Evolutionary conservation across 306 rosid species (phyloP).

Genomic region (Citrullus mucosospermus): DNA sequence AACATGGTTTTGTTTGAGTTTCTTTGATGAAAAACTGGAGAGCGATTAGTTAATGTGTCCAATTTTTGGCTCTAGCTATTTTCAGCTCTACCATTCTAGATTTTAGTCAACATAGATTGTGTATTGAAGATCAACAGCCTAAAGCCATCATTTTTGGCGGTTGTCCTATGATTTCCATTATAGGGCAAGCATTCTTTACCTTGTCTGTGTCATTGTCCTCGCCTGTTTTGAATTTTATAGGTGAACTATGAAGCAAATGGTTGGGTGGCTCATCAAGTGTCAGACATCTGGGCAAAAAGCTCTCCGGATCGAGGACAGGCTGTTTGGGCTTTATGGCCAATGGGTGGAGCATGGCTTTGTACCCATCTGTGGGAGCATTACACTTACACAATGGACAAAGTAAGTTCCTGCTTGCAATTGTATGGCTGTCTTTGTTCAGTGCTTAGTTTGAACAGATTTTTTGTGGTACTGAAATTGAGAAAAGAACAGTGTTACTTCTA

Average conservation of each 20-base stretch:
- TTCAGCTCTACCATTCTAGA: neutral
- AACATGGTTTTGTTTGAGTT: neutral
- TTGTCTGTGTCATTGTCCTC: neutral
- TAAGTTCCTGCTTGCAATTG: constrained; percentile 15
- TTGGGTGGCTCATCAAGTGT: constrained; percentile 94
- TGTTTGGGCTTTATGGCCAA: constrained; percentile 93
- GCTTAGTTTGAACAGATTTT: neutral
- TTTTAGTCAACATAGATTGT: neutral
- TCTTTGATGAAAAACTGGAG: neutral
- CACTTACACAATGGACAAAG: constrained; percentile 71
- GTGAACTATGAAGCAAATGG: constrained; percentile 81
- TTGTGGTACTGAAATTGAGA: neutral
- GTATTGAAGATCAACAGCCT: neutral
- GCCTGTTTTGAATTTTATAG: constrained; percentile 24
- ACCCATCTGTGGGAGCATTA: constrained; percentile 96
- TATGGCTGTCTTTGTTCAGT: neutral
- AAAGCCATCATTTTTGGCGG: neutral
- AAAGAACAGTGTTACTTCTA: neutral
- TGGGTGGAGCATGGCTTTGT: constrained; percentile 97
- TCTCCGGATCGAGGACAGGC: constrained; percentile 86
- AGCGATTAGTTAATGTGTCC: neutral
- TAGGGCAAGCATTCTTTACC: neutral
- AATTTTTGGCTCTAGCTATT: neutral
- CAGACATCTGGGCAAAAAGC: constrained; percentile 87
- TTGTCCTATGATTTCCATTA: neutral